Base-by-base conservation (phyloP, 345 rosid genomes). In the Raphanus raphanistrum region DNA sequence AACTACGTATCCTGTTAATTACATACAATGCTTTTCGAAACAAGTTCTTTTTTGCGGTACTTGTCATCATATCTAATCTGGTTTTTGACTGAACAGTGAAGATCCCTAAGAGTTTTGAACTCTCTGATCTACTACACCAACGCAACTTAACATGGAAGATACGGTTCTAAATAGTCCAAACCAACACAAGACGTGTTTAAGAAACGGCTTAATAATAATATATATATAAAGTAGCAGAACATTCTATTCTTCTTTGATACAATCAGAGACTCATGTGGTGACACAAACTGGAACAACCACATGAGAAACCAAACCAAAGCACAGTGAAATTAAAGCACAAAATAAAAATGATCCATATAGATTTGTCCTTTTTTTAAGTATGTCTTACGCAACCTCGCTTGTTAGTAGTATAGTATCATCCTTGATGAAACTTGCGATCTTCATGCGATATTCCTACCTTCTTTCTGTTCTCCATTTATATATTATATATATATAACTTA, bases 391-490 rank as follows among this genome's bases (percentile, higher is more conserved):
- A 73, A 61, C 67, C 21, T 21, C 52, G 59, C 43, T 73, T 73
- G 82, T 78, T 78, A 78, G 81, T 78, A 72, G 73, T 79, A 73
- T 79, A 60, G 74, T 79, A 79, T 73, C 82, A 79, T 48, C 78
- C 77, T 78, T 78, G 81, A 72, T 32, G 70, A 35, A 76, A 76
- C 80, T 64, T 77, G 76, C 28, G 68, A 72, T 72, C 81, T 72
- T 78, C 63, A 59, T 78, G 59, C 54, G 68, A 72, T 78, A 71
- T 55, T 72, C 73, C 80, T 72, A 78, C 73, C 31, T 35, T 66
- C 77, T 66, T 72, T 78, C 54, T 67, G 68, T 48, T 72, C 77
- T 72, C 27, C 81, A 72, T 75, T 21, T 65, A 63, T 62, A 64
- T 75, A 74, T 60, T 75, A 74, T 60, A 63, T 74, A 75, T 74